Conservation (phyloP, 257 asterid species). For the Cinchona pubescens region DNA sequence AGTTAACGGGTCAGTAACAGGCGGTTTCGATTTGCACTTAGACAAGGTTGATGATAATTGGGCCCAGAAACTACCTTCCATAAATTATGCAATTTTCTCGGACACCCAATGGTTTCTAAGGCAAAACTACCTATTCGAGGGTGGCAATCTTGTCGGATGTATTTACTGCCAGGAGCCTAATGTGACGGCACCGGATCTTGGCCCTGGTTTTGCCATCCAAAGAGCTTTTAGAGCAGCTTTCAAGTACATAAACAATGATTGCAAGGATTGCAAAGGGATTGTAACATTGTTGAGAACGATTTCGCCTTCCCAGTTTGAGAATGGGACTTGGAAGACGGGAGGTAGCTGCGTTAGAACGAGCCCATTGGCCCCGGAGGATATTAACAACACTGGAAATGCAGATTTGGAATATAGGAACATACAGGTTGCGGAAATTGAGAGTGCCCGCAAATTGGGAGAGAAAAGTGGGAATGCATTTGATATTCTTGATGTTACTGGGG, state of each 20-base stretch:
- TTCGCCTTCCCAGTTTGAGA: conserved; percentile 48
- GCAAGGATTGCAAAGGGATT: conserved; percentile 24
- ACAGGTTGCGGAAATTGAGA: conserved; percentile 38
- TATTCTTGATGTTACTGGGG: conserved; percentile 39
- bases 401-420: conserved; percentile 29
- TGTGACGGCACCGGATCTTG: conserved; percentile 32
- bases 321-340: conserved; percentile 46
- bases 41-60: conserved; percentile 37
- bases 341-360: conserved; percentile 42
- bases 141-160: conserved; percentile 38
- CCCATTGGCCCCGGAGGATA: conserved; percentile 29
- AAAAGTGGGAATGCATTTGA: conserved; percentile 26
- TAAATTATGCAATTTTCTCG: conserved; percentile 46
- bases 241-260: conserved; percentile 30
- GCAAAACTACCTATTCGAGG: conserved; percentile 32
- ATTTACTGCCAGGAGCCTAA: conserved; percentile 30
- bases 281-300: conserved; percentile 33
- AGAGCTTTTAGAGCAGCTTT: conserved; percentile 37
- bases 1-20: conserved; percentile 39
- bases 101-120: conserved; percentile 50
- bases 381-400: conserved; percentile 2
- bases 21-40: conserved; percentile 37
- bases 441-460: conserved; percentile 18
- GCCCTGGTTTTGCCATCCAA: conserved; percentile 34
- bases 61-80: conserved; percentile 32